Evolutionary conservation across 163 green algal genomes (phyloP).

Genomic region (Prototheca stagnorum): DNA sequence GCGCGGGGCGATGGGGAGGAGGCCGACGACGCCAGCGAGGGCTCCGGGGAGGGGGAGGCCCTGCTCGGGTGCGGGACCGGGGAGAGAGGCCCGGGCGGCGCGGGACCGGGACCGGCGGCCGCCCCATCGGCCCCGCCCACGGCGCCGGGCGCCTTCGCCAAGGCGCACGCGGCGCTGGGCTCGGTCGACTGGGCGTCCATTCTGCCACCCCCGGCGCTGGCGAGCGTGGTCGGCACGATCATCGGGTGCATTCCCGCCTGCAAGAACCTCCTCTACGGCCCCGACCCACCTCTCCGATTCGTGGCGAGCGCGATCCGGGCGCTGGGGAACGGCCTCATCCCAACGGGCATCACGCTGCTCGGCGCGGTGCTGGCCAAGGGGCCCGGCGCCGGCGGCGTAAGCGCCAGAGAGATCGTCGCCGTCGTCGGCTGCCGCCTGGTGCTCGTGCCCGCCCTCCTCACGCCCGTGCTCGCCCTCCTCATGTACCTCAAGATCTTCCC

Average conservation of each 20-base stretch:
- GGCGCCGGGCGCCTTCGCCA: too few species aligned
- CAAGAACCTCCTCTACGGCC: conserved; percentile 23
- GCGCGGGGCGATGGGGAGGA: too few species aligned
- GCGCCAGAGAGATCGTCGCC: conserved; percentile 23
- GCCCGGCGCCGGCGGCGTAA: conserved; percentile 10
- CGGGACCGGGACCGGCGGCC: background rate
- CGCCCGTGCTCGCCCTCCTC: conserved; percentile 11
- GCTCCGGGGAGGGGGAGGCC: too few species aligned
- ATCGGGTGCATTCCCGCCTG: conserved; percentile 19
- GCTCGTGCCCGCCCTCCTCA: conserved; percentile 13
- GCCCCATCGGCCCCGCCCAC: too few species aligned
- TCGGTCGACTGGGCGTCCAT: too few species aligned
- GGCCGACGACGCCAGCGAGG: too few species aligned
- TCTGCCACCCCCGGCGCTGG: conserved; percentile 3
- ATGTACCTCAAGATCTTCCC: conserved; percentile 10
- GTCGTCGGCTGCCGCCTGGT: conserved; percentile 22
- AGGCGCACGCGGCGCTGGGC: too few species aligned
- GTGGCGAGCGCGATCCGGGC: conserved; percentile 25
- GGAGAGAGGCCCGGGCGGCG: background rate
- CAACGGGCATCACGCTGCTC: conserved; percentile 36
- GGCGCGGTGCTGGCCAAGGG: conserved; percentile 27
- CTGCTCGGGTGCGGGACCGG: too few species aligned
- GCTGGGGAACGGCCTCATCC: conserved; percentile 34
- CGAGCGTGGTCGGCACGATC: conserved; percentile 12
- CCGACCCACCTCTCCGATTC: conserved; percentile 15